phyloP scores from a whole-genome alignment of 441 rosid species.

The Theobroma grandiflorum region DNA sequence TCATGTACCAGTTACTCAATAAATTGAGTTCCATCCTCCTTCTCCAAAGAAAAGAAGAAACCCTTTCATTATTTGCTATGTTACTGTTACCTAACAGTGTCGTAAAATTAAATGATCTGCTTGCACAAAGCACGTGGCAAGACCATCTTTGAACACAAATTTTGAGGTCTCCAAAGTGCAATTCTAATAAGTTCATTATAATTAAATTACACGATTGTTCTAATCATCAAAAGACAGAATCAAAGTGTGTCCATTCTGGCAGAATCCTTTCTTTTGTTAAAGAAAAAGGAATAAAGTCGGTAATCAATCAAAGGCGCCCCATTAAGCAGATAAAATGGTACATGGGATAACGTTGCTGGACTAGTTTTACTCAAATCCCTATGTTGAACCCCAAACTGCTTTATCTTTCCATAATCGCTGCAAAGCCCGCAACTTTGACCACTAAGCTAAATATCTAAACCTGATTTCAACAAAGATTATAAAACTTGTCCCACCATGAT shows the following conservation, averaged over 20 bases:
- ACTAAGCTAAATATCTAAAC: not conserved
- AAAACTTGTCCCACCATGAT: constrained; percentile 33
- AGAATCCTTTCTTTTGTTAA: constrained; percentile 32
- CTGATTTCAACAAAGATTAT: not conserved
- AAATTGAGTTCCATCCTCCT: too few species aligned
- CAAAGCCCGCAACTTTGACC: constrained; percentile 42
- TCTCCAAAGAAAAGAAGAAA: too few species aligned
- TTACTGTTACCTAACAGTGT: too few species aligned
- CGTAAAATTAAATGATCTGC: too few species aligned
- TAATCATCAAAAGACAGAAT: constrained; percentile 12
- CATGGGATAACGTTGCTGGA: constrained; percentile 15
- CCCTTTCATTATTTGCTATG: too few species aligned
- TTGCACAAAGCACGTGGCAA: too few species aligned
- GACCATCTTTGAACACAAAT: too few species aligned
- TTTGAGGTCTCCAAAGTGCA: not conserved
- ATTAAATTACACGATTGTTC: not conserved
- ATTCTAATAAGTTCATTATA: not conserved
- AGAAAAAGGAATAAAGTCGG: constrained; percentile 42
- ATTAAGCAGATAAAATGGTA: constrained; percentile 23
- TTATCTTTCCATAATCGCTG: constrained; percentile 27
- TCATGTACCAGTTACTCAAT: too few species aligned
- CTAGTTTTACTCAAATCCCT: constrained; percentile 44
- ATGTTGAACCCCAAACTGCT: constrained; percentile 24
- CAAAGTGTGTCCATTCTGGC: constrained; percentile 16
- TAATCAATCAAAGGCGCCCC: constrained; percentile 30